These are phyloP conservation scores for Naematelia encephala DNA, from an alignment of 768 basidiomycete genomes.

Conservation along the genomic window DNA sequence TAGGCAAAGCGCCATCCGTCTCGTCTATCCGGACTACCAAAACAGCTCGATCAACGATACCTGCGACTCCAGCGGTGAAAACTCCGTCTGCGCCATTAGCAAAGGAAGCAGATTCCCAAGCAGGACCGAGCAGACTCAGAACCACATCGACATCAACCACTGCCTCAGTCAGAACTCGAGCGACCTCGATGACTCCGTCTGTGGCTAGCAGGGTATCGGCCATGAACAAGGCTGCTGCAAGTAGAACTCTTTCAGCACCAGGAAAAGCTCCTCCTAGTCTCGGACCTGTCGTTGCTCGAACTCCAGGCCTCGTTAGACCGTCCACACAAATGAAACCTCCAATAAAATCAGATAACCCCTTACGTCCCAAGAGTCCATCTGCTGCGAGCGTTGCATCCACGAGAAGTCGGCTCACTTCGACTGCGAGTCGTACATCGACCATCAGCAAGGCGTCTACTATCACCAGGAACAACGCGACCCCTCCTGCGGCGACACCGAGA, in stretches of 20 bases:
- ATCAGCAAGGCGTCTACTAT: conserved; percentile 6
- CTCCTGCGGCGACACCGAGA: background rate
- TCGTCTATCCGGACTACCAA: conserved; percentile 19
- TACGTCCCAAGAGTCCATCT: background rate
- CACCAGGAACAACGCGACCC: background rate
- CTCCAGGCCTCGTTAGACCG: background rate
- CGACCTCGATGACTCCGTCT: conserved; percentile 1
- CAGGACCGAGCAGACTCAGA: conserved; percentile 3
- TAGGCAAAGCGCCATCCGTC: conserved; percentile 12
- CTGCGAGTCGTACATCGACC: background rate
- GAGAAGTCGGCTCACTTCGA: conserved; percentile 3
- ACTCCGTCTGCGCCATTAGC: background rate
- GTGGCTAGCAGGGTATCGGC: background rate
- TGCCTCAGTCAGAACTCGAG: conserved; percentile 10
- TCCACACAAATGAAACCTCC: background rate
- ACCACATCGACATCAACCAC: conserved; percentile 10
- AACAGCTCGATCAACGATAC: conserved; percentile 12
- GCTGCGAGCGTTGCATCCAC: background rate
- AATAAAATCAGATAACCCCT: too few relatives aligned
- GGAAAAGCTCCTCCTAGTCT: background rate
- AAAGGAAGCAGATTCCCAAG: background rate
- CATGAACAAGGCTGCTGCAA: background rate
- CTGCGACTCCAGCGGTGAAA: conserved; percentile 3
- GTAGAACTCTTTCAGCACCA: background rate
- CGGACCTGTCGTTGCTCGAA: background rate